phyloP scores from a whole-genome alignment of 1,284 basidiomycete species.

The Cystobasidium sp. region DNA sequence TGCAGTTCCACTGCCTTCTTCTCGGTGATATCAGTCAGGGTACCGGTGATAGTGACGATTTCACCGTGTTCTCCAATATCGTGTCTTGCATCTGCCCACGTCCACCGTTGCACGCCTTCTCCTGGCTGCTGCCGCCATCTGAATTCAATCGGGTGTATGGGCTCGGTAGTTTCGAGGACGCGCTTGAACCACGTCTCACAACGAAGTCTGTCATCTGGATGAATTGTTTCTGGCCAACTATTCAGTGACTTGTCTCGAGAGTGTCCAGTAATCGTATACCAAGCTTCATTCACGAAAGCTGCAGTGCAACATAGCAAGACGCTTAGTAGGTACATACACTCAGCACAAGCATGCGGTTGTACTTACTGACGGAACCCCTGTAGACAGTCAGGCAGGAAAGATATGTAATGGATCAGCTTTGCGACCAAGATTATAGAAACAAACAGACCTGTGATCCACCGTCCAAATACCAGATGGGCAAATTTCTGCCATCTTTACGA shows the following conservation, averaged over 20 bases:
- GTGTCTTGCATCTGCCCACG: slow-evolving; percentile 44
- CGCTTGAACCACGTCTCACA: slow-evolving; percentile 12
- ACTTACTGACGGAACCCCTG: slow-evolving; percentile 1
- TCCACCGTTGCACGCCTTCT: slow-evolving; percentile 10
- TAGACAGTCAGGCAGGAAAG: background rate
- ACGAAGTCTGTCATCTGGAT: slow-evolving; percentile 46
- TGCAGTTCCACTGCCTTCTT: slow-evolving; percentile 46
- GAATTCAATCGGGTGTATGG: slow-evolving; percentile 45
- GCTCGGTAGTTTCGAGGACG: background rate
- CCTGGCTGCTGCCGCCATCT: slow-evolving; percentile 40
- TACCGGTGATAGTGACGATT: slow-evolving; percentile 42
- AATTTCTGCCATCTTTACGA: slow-evolving; percentile 48
- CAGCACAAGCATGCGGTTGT: background rate
- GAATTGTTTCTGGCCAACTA: slow-evolving; percentile 46
- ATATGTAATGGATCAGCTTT: background rate
- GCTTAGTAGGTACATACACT: background rate
- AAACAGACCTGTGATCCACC: slow-evolving; percentile 14
- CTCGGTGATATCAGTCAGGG: slow-evolving; percentile 49
- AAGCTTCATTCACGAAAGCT: slow-evolving; percentile 50
- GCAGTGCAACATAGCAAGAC: background rate
- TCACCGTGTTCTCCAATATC: slow-evolving; percentile 40
- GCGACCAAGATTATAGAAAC: background rate
- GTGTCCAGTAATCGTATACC: slow-evolving; percentile 46
- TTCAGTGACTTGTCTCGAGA: slow-evolving; percentile 28
- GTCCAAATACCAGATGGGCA: slow-evolving; percentile 51